Evolutionary conservation across 768 basidiomycete species (phyloP), one percentile per base, ranked within the genome.

Genomic region (Aureoboletus auriporus): DNA sequence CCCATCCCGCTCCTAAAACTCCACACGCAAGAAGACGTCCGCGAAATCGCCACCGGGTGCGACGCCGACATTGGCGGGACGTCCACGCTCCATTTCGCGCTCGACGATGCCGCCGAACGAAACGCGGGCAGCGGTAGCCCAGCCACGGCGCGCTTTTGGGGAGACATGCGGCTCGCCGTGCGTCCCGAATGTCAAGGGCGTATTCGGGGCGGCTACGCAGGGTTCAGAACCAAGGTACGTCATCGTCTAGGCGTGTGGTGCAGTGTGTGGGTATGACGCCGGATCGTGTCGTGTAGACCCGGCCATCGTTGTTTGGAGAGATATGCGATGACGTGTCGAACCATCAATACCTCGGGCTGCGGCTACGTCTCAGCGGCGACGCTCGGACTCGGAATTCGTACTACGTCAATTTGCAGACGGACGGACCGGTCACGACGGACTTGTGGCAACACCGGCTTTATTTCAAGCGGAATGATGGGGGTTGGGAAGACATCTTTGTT

Each of bases 361-460:
- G 89, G 5, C 69, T 96, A 10, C 83, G 89, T 13, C 79, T 85
- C 50, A 78, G 78, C 23, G 94, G 93, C 3, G 82, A 90, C 54
- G 81, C 83, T 17, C 75, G 79, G 35, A 87, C 87, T 36, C 80
- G 83, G 53, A 82, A 81, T 55, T 84, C 89, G n/a, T 97, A 93
- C 74, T 94, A 87, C 56, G 86, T 92, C 41, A 97, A 98, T 68
- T 71, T 97, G 39, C 93, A 96, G 65, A 95, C 93, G 3, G 87
- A 92, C 44, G 87, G 89, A 1, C 76, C 81, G 38, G 74, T 89
- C 42, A 78, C 82, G 42, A 86, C 83, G 33, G 92, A 95, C 63
- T 71, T 98, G n/a, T 98, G 89, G 85, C 95, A 96, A 62, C 93
- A 97, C 57, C 79, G 90, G 30, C 73, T 98, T n/a, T 89, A 80